Conservation (phyloP, 2,329 filamentous ascomycete species). For the Neonectria coccinea region DNA sequence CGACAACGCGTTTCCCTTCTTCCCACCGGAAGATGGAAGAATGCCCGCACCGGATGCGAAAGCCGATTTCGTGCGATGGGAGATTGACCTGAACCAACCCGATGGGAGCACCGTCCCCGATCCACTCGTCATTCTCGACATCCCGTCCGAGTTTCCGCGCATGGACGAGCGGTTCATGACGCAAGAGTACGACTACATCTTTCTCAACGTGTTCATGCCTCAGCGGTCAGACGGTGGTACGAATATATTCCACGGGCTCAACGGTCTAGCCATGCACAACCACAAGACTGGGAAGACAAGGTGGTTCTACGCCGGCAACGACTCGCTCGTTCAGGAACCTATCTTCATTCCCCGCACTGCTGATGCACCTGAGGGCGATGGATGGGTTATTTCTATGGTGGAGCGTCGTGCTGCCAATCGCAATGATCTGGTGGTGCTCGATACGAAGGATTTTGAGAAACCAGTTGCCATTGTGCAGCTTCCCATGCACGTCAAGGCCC, state of each 20-base stretch:
- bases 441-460: slow-evolving; percentile 22
- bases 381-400: slow-evolving; percentile 22
- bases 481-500: slow-evolving; percentile 25
- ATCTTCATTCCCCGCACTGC: slow-evolving; percentile 25
- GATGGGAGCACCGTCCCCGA: slow-evolving; percentile 4
- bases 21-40: slow-evolving; percentile 14
- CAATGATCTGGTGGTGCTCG: slow-evolving; percentile 27
- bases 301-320: slow-evolving; percentile 27
- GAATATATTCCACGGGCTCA: slow-evolving; percentile 26
- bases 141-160: slow-evolving; percentile 15
- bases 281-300: slow-evolving; percentile 13
- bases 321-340: slow-evolving; percentile 24
- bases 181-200: slow-evolving; percentile 3
- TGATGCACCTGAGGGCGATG: slow-evolving; percentile 24
- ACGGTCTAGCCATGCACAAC: slow-evolving; percentile 23
- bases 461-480: slow-evolving; percentile 28
- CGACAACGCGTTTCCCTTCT: slow-evolving; percentile 33
- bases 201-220: slow-evolving; percentile 25
- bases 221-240: background rate
- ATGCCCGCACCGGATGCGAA: slow-evolving; percentile 12
- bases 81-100: slow-evolving; percentile 27
- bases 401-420: slow-evolving; percentile 16
- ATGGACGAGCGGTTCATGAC: slow-evolving; percentile 31
- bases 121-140: slow-evolving; percentile 12
- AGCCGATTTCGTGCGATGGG: slow-evolving; percentile 35